Evolutionary conservation across 148 eudicot genomes (phyloP), one percentile per base, ranked within the genome.

Genomic region (Rhododendron ovatum): DNA sequence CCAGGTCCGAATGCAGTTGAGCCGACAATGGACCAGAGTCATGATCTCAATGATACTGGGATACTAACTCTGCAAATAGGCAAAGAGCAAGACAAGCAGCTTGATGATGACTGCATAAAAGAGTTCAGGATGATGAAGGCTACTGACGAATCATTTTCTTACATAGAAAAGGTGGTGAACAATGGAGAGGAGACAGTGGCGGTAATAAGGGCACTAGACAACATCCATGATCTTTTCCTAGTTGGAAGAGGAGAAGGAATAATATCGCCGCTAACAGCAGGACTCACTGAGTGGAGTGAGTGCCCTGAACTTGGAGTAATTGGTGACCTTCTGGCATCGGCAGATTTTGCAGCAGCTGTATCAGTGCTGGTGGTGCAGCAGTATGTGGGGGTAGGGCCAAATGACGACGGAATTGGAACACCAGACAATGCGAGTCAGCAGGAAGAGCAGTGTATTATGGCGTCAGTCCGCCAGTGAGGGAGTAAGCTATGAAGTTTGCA

Each of bases 281-380:
- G 92, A 20, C 78, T 89, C 48, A 84, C 91, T 0, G 91, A 87
- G 7, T 87, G 91, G 92, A 89, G 89, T 45, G 92, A 91, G 83
- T 88, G 89, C 84, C 92, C 92, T 5, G 92, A 91, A 83, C 88
- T 91, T 1, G 92, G 92, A 47, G 84, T 88, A 51, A 87, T 89
- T 3, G 91, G 92, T 1, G 89, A 89, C 85, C 61, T 89, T 57
- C 51, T 91, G 79, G 90, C 88, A 0, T 87, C 92, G 1, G 30
- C 89, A 1, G 92, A 91, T 78, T 89, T 87, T 24, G 84, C 91
- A 9, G 76, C 90, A 0, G 57, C 85, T 4, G 85, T 87, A 12
- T 89, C 92, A 6, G 94, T 92, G 26, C 39, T 93, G 87, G 95
- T 93, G 67, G 89, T 93, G 82, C 95, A 93, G 33, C 95, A 92